Conservation (phyloP, 2,329 filamentous ascomycete species). For the Trichophaea hybrida region DNA sequence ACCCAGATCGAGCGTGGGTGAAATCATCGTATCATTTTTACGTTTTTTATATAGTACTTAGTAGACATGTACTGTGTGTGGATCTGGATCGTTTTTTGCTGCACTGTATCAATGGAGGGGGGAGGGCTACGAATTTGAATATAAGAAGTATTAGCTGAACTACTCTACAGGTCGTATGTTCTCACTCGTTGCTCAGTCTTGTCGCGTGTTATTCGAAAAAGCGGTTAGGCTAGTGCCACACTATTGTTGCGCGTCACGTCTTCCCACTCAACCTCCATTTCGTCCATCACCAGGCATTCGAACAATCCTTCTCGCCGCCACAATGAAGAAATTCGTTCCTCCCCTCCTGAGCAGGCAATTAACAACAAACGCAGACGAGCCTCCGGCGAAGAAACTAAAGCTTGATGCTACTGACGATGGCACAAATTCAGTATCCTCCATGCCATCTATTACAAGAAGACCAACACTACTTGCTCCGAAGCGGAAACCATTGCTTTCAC, state of each 20-base stretch:
- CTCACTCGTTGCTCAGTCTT: too few relatives aligned
- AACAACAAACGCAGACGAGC: slow-evolving; percentile 9
- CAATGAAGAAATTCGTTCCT: slow-evolving; percentile 25
- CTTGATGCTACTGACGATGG: slow-evolving; percentile 10
- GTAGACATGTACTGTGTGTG: too few relatives aligned
- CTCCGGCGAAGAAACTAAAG: slow-evolving; percentile 22
- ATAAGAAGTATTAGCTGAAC: too few relatives aligned
- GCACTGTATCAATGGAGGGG: too few relatives aligned
- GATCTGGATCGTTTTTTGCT: too few relatives aligned
- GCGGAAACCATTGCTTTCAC: slow-evolving; percentile 16
- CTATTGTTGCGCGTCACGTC: background rate
- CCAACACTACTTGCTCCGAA: slow-evolving; percentile 1
- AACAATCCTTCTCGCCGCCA: background rate
- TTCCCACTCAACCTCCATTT: background rate
- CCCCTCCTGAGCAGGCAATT: slow-evolving; percentile 24
- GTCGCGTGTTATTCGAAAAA: too few relatives aligned
- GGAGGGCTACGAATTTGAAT: too few relatives aligned
- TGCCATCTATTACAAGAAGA: slow-evolving; percentile 1
- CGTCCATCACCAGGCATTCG: background rate
- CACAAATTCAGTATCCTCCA: background rate
- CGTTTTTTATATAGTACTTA: too few relatives aligned
- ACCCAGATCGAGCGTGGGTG: too few relatives aligned
- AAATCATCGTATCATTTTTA: too few relatives aligned
- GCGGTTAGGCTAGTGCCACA: background rate
- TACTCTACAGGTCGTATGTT: too few relatives aligned